These are phyloP conservation scores for Aspergillus homomorphus DNA, from an alignment of 495 filamentous ascomycete genomes.

Conservation along the genomic window DNA sequence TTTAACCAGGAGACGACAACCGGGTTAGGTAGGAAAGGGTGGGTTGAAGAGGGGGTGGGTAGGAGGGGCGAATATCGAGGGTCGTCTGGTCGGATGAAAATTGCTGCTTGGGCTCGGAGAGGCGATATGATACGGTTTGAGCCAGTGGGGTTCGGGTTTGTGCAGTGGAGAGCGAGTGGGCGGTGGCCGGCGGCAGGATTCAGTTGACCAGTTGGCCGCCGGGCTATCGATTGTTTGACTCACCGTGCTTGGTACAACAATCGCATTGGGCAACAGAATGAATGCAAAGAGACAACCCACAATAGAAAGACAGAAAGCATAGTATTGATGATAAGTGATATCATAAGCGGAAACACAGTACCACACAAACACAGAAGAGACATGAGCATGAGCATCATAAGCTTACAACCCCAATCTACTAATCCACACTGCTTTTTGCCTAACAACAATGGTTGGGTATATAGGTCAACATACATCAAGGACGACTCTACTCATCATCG, in stretches of 20 bases:
- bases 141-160: slow-evolving; percentile 34
- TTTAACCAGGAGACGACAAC: slow-evolving; percentile 21
- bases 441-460: slow-evolving; percentile 14
- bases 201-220: slow-evolving; percentile 9
- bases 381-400: neutral
- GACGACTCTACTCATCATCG: slow-evolving; percentile 30
- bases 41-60: slow-evolving; percentile 11
- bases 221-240: neutral
- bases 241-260: neutral
- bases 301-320: neutral
- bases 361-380: too few relatives aligned
- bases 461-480: slow-evolving; percentile 13
- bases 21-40: slow-evolving; percentile 10
- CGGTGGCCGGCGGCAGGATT: slow-evolving; percentile 30
- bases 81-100: slow-evolving; percentile 31
- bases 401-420: neutral
- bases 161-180: slow-evolving; percentile 47
- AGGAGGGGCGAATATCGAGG: slow-evolving; percentile 14
- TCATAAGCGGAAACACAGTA: neutral
- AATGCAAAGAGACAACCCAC: neutral
- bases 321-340: neutral
- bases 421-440: neutral
- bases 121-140: slow-evolving; percentile 39
- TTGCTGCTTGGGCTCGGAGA: slow-evolving; percentile 34
- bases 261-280: neutral